Evolutionary conservation across 257 asterid genomes (phyloP), one percentile per base, ranked within the genome.

Genomic region (Solanum rostratum): DNA sequence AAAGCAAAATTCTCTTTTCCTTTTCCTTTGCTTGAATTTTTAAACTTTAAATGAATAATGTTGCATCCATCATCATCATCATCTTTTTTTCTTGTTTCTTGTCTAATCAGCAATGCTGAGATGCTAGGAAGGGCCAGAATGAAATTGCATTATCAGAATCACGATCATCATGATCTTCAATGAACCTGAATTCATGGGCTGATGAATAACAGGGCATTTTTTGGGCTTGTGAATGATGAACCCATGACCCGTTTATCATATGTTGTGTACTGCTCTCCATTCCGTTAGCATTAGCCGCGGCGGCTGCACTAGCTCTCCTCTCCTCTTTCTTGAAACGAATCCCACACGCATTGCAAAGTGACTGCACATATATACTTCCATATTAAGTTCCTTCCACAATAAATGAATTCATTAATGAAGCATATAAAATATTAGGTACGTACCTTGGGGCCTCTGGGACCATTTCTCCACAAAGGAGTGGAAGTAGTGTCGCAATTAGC

Each of bases 341-440:
- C 46, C 99, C 99, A 62, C 99, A 97, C 10, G 99, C 99, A 86
- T 97, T 97, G 92, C 99, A 97, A 3, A 97, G 89, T 10, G 99
- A 97, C 99, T 97, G 94, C 91, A 85, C 29, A 33, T 3, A 3
- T 1, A 10, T 4, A 10, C 3, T 24, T 16, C 18, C 7, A 27
- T 6, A 30, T 41, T 22, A 1, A n/a, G n/a, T n/a, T n/a, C n/a
- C n/a, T 7, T 68, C 16, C 6, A 55, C 1, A 29, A 3, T 7
- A 68, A 45, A 43, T 33, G 4, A 33, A 33, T n/a, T n/a, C n/a
- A n/a, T 39, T 5, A 18, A 11, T 30, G 1, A 19, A 24, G 45
- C 14, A 37, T 30, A 30, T 49, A n/a, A 10, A 59, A 12, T 20
- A 1, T 7, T 9, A 39, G 41, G n/a, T 11, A 20, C 12, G 2